These are phyloP conservation scores for Amylocarpus encephaloides DNA, from an alignment of 2,329 filamentous ascomycete genomes.

Conservation along the genomic window DNA sequence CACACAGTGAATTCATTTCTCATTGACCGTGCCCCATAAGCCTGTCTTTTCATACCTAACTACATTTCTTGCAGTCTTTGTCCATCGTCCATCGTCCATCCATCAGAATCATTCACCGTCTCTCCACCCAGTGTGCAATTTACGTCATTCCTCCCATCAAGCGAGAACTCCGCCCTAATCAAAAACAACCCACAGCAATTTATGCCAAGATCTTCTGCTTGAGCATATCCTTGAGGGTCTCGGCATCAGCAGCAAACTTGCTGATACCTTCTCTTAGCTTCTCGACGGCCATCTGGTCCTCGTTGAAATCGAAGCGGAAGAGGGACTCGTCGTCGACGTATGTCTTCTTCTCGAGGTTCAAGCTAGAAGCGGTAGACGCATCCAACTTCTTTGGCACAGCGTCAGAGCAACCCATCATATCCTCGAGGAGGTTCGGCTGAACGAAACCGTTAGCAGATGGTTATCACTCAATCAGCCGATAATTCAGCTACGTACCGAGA, in stretches of 20 bases:
- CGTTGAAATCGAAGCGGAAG: conserved; percentile 99
- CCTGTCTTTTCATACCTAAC: too few species aligned
- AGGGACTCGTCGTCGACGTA: conserved; percentile 84
- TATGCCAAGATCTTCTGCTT: conserved; percentile 65
- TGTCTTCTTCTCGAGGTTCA: conserved; percentile 78
- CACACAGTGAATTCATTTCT: too few species aligned
- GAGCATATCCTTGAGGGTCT: conserved; percentile 88
- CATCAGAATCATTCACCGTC: too few species aligned
- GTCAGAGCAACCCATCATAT: conserved; percentile 78
- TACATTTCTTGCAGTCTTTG: too few species aligned
- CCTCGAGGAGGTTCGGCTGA: conserved; percentile 86
- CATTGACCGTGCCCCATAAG: too few species aligned
- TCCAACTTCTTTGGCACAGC: conserved; percentile 90
- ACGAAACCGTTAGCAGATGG: neutral
- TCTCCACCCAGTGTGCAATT: neutral
- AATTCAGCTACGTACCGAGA: conserved; percentile 58
- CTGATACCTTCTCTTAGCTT: conserved; percentile 99
- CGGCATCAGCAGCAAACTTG: conserved; percentile 95
- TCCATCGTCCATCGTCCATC: too few species aligned
- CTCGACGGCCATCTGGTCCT: conserved; percentile 98
- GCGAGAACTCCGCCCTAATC: conserved; percentile 1
- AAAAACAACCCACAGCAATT: conserved; percentile 1
- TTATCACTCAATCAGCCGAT: neutral
- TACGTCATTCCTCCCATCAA: neutral
- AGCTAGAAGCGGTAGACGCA: conserved; percentile 53